Evolutionary conservation across 1,284 basidiomycete genomes (phyloP).

Genomic region (Retiboletus fuscus): DNA sequence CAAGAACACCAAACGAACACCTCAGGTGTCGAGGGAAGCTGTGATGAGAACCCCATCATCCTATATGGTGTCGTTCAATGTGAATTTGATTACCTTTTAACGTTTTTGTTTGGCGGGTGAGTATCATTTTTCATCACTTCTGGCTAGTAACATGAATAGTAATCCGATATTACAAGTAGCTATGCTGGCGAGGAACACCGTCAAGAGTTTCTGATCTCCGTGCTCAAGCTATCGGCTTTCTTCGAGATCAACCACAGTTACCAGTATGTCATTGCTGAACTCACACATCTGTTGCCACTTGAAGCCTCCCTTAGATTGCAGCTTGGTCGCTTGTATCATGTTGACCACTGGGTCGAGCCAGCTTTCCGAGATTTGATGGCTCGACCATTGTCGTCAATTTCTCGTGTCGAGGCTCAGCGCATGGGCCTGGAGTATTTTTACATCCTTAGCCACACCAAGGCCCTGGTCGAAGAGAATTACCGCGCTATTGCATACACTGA

Average conservation of each 20-base stretch:
- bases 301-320: conserved; percentile 14
- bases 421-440: conserved; percentile 20
- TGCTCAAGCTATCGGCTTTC: conserved; percentile 21
- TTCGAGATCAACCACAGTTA: conserved; percentile 16
- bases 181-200: not conserved
- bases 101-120: conserved; percentile 1
- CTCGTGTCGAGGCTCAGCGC: not conserved
- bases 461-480: conserved; percentile 7
- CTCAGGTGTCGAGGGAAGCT: not conserved
- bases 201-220: conserved; percentile 15
- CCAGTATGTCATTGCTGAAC: conserved; percentile 15
- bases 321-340: conserved; percentile 13
- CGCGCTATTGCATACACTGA: too few species aligned
- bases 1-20: not conserved
- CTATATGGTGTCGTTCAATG: not conserved
- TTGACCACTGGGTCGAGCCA: conserved; percentile 5
- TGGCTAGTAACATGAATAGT: too few species aligned
- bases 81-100: too few species aligned
- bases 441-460: conserved; percentile 13
- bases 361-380: conserved; percentile 17
- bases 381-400: conserved; percentile 12
- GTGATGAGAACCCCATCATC: conserved; percentile 27
- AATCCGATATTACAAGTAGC: too few species aligned
- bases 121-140: not conserved
- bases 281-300: not conserved